These are phyloP conservation scores for Coffea canephora DNA, from an alignment of 257 asterid genomes.

Conservation along the genomic window DNA sequence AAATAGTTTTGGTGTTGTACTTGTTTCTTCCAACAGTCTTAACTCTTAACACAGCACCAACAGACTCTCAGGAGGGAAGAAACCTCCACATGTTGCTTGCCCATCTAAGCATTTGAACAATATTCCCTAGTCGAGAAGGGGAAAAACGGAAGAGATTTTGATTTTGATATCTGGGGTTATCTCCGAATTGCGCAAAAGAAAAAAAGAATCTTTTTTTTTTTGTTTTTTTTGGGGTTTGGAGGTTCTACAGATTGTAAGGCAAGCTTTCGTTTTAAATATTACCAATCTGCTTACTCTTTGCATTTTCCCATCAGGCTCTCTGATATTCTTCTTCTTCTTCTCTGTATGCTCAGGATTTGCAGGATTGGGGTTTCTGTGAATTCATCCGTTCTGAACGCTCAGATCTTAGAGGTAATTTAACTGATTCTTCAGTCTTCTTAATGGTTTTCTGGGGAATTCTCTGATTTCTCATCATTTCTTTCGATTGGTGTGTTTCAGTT, in stretches of 20 bases:
- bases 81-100: not conserved
- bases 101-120: not conserved
- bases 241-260: constrained; percentile 4
- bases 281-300: not conserved
- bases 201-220: no score
- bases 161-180: not conserved
- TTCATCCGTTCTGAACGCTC: constrained; percentile 6
- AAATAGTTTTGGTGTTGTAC: no score
- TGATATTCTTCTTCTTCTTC: not conserved
- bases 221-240: not conserved
- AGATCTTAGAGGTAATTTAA: constrained; percentile 21
- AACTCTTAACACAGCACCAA: no score
- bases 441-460: not conserved
- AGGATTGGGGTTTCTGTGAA: not conserved
- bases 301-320: not conserved
- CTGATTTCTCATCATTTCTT: not conserved
- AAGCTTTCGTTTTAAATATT: not conserved
- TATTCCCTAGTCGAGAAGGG: not conserved
- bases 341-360: not conserved
- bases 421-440: not conserved
- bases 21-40: no score
- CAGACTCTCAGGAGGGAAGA: not conserved
- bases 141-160: not conserved
- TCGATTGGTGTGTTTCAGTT: not conserved
- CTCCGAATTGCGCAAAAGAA: not conserved